Percentiles rank a stretch among this genome's conserved stretches.
Conservation (phyloP, 2,329 filamentous ascomycete species). For the Talaromyces sp. region DNA sequence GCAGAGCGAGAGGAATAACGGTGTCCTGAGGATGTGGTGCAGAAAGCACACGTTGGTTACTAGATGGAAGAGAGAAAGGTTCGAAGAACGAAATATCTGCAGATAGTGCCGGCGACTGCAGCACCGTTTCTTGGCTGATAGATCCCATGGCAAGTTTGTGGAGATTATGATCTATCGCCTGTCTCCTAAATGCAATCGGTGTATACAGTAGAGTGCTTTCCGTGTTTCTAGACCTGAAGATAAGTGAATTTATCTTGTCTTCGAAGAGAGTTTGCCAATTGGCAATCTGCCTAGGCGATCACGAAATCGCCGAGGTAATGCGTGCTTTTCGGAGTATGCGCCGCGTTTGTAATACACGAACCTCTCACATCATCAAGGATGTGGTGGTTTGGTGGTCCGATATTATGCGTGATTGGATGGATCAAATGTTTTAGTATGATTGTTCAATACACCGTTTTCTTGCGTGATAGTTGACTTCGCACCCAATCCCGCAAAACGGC, state of each 20-base stretch:
- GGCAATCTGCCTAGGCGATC: background rate
- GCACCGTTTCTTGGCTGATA: background rate
- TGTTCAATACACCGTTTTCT: background rate
- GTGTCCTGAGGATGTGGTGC: constrained; percentile 39
- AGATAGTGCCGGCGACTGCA: background rate
- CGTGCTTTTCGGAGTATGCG: background rate
- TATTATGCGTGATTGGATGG: background rate
- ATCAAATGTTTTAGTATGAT: background rate
- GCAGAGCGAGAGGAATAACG: constrained; percentile 41
- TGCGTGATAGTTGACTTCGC: background rate
- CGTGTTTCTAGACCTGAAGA: background rate
- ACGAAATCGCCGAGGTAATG: background rate
- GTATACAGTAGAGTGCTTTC: background rate
- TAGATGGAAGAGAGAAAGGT: constrained; percentile 39
- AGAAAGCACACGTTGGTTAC: constrained; percentile 43
- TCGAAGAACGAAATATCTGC: constrained; percentile 29
- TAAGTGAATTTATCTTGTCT: background rate
- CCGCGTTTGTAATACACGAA: background rate
- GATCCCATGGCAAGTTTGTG: background rate
- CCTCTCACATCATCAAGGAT: background rate
- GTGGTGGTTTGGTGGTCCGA: background rate
- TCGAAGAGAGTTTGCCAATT: background rate
- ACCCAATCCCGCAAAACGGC: background rate
- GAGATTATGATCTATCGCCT: background rate
- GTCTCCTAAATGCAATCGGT: background rate